Evolutionary conservation across 495 filamentous ascomycete species (phyloP).

Genomic region (Aspergillus funiculosus): DNA sequence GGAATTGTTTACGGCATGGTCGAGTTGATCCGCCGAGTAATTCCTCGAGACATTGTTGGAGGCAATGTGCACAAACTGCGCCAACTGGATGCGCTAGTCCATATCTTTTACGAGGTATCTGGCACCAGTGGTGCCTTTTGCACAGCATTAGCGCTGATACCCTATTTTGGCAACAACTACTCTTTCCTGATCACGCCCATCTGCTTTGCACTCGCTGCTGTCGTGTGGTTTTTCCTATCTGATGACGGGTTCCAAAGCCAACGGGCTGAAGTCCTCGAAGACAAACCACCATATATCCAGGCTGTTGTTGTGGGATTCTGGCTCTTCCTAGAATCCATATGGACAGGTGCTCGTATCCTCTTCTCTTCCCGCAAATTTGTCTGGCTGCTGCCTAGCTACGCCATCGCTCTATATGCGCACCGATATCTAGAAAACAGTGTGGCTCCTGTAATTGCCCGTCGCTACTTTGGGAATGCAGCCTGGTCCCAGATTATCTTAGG

Average conservation of each 20-base stretch:
- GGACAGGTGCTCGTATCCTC: conserved; percentile 35
- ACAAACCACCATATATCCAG: conserved; percentile 17
- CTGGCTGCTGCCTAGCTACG: conserved; percentile 41
- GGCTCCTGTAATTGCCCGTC: conserved; percentile 34
- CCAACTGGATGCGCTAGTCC: conserved; percentile 40
- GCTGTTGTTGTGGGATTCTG: conserved; percentile 26
- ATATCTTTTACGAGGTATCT: conserved; percentile 42
- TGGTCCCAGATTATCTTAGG: conserved; percentile 44
- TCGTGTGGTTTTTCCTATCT: conserved; percentile 34
- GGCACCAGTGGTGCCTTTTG: conserved; percentile 40
- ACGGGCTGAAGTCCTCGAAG: conserved; percentile 8
- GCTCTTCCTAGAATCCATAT: conserved; percentile 36
- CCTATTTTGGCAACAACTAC: conserved; percentile 40
- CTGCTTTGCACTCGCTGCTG: conserved; percentile 31
- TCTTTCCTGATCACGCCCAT: conserved; percentile 39
- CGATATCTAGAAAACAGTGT: conserved; percentile 42
- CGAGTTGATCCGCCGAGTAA: conserved; percentile 41
- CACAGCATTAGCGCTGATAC: conserved; percentile 37
- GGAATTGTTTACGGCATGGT: conserved; percentile 37
- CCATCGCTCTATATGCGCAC: conserved; percentile 40
- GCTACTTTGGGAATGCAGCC: conserved; percentile 35
- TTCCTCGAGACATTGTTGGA: conserved; percentile 41
- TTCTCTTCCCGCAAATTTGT: conserved; percentile 40
- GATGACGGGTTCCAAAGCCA: conserved; percentile 26
- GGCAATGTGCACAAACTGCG: conserved; percentile 40